A percentile compares a stretch with the other conserved stretches of the same genome.
Conservation (phyloP, 2,329 filamentous ascomycete species). For the Exophiala phaeomuriformis region DNA sequence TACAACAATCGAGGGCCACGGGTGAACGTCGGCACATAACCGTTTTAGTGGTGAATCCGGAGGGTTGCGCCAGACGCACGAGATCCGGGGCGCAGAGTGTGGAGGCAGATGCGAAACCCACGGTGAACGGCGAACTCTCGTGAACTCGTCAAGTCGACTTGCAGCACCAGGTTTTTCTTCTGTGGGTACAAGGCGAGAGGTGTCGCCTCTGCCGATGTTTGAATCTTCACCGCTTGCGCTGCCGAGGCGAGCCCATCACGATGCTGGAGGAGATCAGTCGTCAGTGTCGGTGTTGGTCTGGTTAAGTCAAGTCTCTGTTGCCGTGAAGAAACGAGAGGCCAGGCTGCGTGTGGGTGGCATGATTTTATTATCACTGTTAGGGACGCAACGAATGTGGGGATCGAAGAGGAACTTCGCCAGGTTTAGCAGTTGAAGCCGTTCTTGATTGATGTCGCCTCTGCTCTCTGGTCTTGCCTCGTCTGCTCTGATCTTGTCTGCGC, state of each 20-base stretch:
- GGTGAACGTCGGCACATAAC: slow-evolving; percentile 22
- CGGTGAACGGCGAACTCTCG: background rate
- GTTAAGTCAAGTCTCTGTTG: too few species aligned
- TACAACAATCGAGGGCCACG: slow-evolving; percentile 10
- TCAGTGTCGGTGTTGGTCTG: too few species aligned
- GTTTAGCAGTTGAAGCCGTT: too few species aligned
- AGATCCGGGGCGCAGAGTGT: slow-evolving; percentile 6
- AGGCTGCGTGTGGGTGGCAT: too few species aligned
- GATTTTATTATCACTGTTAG: too few species aligned
- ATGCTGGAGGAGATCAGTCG: too few species aligned
- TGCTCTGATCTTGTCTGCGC: too few species aligned
- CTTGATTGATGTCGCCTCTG: too few species aligned
- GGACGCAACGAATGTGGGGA: too few species aligned
- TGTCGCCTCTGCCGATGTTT: background rate
- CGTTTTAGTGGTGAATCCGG: background rate
- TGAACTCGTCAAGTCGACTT: background rate
- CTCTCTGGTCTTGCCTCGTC: too few species aligned
- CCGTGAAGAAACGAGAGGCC: too few species aligned
- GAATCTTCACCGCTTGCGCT: background rate
- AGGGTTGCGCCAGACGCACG: background rate
- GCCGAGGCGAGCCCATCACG: background rate
- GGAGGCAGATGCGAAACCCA: slow-evolving; percentile 2
- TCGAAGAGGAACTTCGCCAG: too few species aligned
- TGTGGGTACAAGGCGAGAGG: background rate
- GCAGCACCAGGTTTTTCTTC: background rate